Evolutionary conservation across 2,329 filamentous ascomycete species (phyloP).

Genomic region (Akanthomyces muscarius): DNA sequence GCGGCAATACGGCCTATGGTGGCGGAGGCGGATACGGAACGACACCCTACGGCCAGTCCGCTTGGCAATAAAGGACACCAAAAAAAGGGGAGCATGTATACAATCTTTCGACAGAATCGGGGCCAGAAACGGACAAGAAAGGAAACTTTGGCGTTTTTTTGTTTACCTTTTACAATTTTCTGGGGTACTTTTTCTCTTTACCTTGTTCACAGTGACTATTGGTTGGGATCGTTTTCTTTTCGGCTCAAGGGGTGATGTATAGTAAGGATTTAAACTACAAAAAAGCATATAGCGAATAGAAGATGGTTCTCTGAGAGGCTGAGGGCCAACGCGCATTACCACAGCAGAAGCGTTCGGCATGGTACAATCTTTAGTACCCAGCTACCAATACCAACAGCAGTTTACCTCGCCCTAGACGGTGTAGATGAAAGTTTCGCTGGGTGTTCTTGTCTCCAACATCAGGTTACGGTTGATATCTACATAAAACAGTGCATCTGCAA

Average conservation of each 20-base stretch:
- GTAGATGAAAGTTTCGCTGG: too few relatives aligned
- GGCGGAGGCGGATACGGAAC: conserved; percentile 33
- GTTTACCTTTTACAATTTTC: background rate
- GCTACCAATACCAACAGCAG: too few relatives aligned
- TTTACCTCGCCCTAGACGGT: too few relatives aligned
- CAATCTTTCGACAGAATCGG: background rate
- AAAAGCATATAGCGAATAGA: conserved; percentile 11
- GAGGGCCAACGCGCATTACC: background rate
- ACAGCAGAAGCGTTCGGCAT: too few relatives aligned
- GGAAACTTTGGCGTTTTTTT: background rate
- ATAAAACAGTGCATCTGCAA: background rate
- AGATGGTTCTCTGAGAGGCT: background rate
- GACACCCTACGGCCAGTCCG: conserved; percentile 45
- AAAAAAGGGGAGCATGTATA: background rate
- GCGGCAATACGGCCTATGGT: conserved; percentile 34
- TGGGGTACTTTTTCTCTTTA: conserved; percentile 1
- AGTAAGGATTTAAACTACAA: background rate
- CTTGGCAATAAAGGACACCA: conserved; percentile 40
- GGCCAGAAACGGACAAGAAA: background rate
- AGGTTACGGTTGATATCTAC: background rate
- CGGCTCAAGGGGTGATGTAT: conserved; percentile 4
- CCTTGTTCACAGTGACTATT: background rate
- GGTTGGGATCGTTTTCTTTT: background rate
- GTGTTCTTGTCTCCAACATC: background rate
- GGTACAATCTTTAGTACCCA: background rate